phyloP scores from a whole-genome alignment of 805 yeast genomes.

The Saturnispora sekii region DNA sequence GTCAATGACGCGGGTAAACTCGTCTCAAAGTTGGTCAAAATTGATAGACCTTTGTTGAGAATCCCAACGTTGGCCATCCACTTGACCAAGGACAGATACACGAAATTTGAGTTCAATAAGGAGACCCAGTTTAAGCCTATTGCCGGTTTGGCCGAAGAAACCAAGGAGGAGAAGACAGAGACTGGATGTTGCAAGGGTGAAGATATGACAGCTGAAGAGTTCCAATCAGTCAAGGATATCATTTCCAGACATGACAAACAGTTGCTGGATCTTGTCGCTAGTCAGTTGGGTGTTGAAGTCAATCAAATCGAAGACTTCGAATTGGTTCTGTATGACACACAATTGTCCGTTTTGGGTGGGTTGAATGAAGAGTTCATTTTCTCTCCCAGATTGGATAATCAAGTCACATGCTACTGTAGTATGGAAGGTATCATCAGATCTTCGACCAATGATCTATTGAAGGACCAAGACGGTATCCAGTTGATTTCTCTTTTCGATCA shows the following conservation, averaged over 20 bases:
- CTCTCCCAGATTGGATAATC: constrained; percentile 85
- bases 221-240: constrained; percentile 54
- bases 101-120: constrained; percentile 78
- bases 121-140: constrained; percentile 83
- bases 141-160: constrained; percentile 43
- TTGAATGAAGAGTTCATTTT: constrained; percentile 83
- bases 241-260: constrained; percentile 70
- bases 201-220: constrained; percentile 42
- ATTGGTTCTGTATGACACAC: constrained; percentile 75
- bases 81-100: constrained; percentile 64
- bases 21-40: constrained; percentile 62
- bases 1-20: constrained; percentile 42
- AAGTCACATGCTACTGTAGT: constrained; percentile 80
- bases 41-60: constrained; percentile 75
- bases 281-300: constrained; percentile 44
- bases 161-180: constrained; percentile 4
- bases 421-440: constrained; percentile 56
- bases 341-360: constrained; percentile 79
- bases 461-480: constrained; percentile 48
- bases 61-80: constrained; percentile 95
- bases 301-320: constrained; percentile 80
- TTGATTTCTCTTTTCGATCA: constrained; percentile 85
- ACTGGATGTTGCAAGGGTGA: constrained; percentile 42
- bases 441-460: constrained; percentile 20
- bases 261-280: constrained; percentile 58